Percentiles rank a stretch among this genome's conserved stretches.
Evolutionary conservation across 1,284 basidiomycete species (phyloP).

Genomic region (Fomitopsis palustris): DNA sequence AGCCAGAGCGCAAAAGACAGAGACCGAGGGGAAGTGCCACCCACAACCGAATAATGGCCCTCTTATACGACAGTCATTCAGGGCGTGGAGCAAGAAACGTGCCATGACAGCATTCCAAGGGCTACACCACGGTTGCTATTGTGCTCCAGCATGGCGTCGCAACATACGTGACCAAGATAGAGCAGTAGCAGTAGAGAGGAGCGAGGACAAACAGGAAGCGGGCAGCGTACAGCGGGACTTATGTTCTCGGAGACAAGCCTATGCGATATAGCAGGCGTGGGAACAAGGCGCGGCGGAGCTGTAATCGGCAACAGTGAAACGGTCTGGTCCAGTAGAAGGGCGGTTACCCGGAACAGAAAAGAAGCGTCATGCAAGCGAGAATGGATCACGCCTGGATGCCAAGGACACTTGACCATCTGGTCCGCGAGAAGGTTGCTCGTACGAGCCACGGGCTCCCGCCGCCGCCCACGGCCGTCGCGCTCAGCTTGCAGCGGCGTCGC

Average conservation of each 20-base stretch:
- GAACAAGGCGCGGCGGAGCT: slow-evolving; percentile 1
- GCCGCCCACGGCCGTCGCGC: neutral
- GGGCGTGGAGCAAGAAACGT: neutral
- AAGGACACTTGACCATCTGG: neutral
- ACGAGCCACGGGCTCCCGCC: neutral
- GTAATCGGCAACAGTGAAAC: slow-evolving; percentile 3
- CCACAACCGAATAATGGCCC: neutral
- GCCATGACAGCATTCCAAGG: neutral
- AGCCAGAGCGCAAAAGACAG: neutral
- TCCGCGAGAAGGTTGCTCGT: neutral
- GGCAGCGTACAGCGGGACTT: neutral
- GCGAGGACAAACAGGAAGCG: too few relatives aligned
- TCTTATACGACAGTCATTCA: neutral
- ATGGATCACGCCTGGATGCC: slow-evolving; percentile 10
- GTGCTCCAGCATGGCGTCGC: neutral
- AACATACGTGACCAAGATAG: neutral
- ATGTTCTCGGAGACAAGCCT: slow-evolving; percentile 1
- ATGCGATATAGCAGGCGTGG: slow-evolving; percentile 1
- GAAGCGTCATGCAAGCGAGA: slow-evolving; percentile 20
- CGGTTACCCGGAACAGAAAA: slow-evolving; percentile 23
- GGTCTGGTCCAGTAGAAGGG: slow-evolving; percentile 8
- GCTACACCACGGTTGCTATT: neutral
- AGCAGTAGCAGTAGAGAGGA: neutral
- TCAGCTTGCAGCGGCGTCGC: neutral
- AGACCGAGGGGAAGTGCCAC: neutral